phyloP scores from a whole-genome alignment of 2,329 filamentous ascomycete genomes.

The Amauroascus verrucosus region DNA sequence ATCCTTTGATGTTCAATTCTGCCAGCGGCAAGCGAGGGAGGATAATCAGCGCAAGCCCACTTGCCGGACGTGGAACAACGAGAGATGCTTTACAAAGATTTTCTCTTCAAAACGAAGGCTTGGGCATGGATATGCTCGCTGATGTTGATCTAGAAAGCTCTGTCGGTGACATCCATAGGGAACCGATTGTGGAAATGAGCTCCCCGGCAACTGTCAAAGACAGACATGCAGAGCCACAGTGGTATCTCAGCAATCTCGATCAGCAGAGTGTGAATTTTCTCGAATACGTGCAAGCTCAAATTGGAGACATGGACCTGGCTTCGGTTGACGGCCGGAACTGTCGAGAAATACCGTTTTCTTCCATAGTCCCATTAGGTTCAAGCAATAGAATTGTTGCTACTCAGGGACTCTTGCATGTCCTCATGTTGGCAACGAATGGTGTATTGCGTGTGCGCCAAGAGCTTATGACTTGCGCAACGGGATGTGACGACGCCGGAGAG shows the following conservation, averaged over 20 bases:
- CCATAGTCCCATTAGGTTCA: slow-evolving; percentile 51
- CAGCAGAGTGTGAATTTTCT: slow-evolving; percentile 54
- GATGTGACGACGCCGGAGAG: slow-evolving; percentile 12
- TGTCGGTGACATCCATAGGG: slow-evolving; percentile 22
- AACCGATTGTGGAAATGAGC: slow-evolving; percentile 17
- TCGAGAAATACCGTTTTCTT: slow-evolving; percentile 52
- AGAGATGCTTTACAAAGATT: not conserved
- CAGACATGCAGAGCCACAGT: slow-evolving; percentile 26
- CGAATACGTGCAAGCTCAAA: slow-evolving; percentile 44
- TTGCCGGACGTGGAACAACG: slow-evolving; percentile 42
- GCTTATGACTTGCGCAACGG: not conserved
- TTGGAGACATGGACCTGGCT: slow-evolving; percentile 28
- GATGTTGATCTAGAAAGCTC: slow-evolving; percentile 20
- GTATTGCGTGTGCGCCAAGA: slow-evolving; percentile 54
- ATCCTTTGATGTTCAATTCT: slow-evolving; percentile 14
- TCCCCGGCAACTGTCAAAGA: not conserved
- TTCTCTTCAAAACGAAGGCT: slow-evolving; percentile 9
- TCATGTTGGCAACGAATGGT: slow-evolving; percentile 58
- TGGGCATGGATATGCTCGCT: slow-evolving; percentile 14
- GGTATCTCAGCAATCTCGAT: slow-evolving; percentile 45
- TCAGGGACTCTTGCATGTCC: slow-evolving; percentile 65
- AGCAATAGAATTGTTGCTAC: slow-evolving; percentile 54
- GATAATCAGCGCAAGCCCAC: slow-evolving; percentile 51
- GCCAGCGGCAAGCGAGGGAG: slow-evolving; percentile 35
- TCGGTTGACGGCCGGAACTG: not conserved